Evolutionary conservation across 2,329 filamentous ascomycete genomes (phyloP).

Genomic region (Xylariaceae sp.): DNA sequence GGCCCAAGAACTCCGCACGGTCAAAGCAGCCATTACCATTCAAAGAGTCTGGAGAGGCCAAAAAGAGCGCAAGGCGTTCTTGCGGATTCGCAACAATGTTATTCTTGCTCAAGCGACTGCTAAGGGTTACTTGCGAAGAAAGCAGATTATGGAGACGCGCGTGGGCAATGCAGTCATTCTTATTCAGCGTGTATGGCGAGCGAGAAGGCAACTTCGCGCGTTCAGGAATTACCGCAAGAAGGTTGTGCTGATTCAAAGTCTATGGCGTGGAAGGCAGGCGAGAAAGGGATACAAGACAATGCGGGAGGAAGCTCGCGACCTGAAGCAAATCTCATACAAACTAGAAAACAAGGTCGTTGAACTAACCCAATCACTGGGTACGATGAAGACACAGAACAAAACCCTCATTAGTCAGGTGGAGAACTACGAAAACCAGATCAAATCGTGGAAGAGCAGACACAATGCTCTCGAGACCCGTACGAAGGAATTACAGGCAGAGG

Average conservation of each 20-base stretch:
- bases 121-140: constrained; percentile 87
- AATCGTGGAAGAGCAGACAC: constrained; percentile 90
- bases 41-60: constrained; percentile 92
- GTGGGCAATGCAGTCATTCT: constrained; percentile 85
- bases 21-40: constrained; percentile 88
- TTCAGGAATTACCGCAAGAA: constrained; percentile 91
- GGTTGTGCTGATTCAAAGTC: constrained; percentile 81
- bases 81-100: constrained; percentile 74
- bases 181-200: constrained; percentile 88
- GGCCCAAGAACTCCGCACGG: constrained; percentile 74
- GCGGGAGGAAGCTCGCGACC: constrained; percentile 91
- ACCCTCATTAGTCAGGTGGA: constrained; percentile 80
- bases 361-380: constrained; percentile 86
- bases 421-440: constrained; percentile 93
- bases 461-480: constrained; percentile 84
- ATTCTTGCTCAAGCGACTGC: constrained; percentile 84
- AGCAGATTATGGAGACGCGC: constrained; percentile 88
- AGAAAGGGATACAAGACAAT: constrained; percentile 82
- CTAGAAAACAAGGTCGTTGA: constrained; percentile 99
- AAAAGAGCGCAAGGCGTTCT: constrained; percentile 79
- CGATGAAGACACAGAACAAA: constrained; percentile 94
- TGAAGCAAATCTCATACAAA: constrained; percentile 99
- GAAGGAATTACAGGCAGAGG: constrained; percentile 92
- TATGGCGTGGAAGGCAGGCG: constrained; percentile 84
- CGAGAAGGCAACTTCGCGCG: constrained; percentile 67